Evolutionary conservation across 2,329 filamentous ascomycete genomes (phyloP), one percentile per base, ranked within the genome.

Genomic region (Alternaria angustiovoidea): DNA sequence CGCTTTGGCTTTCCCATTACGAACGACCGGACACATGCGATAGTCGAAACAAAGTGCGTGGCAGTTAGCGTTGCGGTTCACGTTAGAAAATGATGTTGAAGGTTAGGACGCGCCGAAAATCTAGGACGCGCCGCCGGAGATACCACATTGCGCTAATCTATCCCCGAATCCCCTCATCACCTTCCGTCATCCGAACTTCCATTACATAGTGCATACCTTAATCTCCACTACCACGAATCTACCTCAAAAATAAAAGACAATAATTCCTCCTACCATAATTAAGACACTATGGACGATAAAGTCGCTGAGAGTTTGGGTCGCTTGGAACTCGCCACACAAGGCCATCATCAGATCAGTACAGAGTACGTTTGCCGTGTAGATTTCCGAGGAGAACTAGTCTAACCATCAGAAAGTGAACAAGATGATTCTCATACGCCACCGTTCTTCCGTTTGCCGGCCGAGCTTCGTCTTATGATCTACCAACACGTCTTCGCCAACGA

Each of bases 1-100:
- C 69, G 67, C 22, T 63, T 63, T 34, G 67, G 12, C 9, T 60
- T 65, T 1, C 56, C 59, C 67, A 70, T 70, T 2, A 6, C 46
- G 12, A 36, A 7, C 8, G 20, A n/a, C 7, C 9, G n/a, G 8
- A 2, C 16, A 8, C 14, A 16, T 7, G 8, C 39, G 7, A 52
- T 48, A 26, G 12, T 38, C 30, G 22, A 24, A 18, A 42, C 24
- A 24, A 42, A 24, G 39, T 16, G 12, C 20, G 39, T 24, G 39
- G 12, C 39, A 8, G 20, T 24, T 20, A 18, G 42, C 18, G 26
- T 39, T 48, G 30, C 11, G 38, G 36, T 48, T n/a, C 18, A 39
- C 42, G 18, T 28, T 8, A 24, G 9, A 36, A 20, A 32, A 44
- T 32, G 41, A 57, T 59, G 55, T 59, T 44, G 44, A 62, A 59